phyloP scores from a whole-genome alignment of 345 rosid species.

The Camelina neglecta region DNA sequence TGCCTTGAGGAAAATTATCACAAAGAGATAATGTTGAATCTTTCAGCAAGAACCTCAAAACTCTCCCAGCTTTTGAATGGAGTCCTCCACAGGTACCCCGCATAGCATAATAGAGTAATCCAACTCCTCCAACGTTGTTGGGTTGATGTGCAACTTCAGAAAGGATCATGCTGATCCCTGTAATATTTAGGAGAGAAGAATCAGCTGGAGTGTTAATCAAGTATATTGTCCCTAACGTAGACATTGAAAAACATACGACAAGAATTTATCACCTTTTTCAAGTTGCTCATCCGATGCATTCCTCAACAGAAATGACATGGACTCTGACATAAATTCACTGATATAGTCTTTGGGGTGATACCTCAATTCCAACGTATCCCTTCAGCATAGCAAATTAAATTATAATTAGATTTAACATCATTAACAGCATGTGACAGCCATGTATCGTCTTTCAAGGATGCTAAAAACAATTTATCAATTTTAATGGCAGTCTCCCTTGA shows the following conservation, averaged over 20 bases:
- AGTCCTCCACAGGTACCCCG: slow-evolving; percentile 61
- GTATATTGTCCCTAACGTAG: slow-evolving; percentile 4
- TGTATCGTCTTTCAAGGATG: slow-evolving; percentile 13
- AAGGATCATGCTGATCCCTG: slow-evolving; percentile 72
- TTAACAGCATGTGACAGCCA: slow-evolving; percentile 11
- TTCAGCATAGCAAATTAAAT: slow-evolving; percentile 42
- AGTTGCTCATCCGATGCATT: slow-evolving; percentile 64
- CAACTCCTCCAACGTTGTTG: slow-evolving; percentile 65
- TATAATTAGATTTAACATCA: neutral
- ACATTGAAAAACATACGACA: slow-evolving; percentile 14
- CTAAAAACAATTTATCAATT: neutral
- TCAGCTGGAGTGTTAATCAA: slow-evolving; percentile 30
- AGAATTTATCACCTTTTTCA: slow-evolving; percentile 57
- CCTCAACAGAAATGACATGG: slow-evolving; percentile 87
- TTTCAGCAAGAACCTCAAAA: slow-evolving; percentile 58
- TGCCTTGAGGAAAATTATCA: slow-evolving; percentile 65
- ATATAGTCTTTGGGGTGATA: slow-evolving; percentile 69
- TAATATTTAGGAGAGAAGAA: slow-evolving; percentile 30
- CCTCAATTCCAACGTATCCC: slow-evolving; percentile 71
- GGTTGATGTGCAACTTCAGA: slow-evolving; percentile 56
- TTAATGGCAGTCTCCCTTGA: neutral
- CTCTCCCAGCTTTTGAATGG: slow-evolving; percentile 70
- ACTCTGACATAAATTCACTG: slow-evolving; percentile 74
- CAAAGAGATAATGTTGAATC: slow-evolving; percentile 55
- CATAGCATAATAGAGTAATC: slow-evolving; percentile 70